Evolutionary conservation across 305 asterid species (phyloP).

Genomic region (Stenogyne calaminthoides): DNA sequence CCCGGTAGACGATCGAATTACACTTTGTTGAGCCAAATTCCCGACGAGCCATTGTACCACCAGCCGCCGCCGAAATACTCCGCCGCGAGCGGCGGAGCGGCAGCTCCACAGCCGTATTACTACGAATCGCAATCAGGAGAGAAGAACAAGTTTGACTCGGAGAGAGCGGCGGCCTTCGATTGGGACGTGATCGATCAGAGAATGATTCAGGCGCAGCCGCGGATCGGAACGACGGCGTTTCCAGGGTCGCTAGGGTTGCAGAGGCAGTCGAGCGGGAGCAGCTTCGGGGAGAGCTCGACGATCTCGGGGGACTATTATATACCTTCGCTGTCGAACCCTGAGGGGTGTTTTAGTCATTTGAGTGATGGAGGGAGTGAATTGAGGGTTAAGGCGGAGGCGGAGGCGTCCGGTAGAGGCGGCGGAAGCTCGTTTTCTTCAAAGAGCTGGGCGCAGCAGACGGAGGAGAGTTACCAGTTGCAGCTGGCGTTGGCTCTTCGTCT

Average conservation of each 20-base stretch:
- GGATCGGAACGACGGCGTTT: conserved; percentile 57
- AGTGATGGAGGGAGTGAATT: conserved; percentile 53
- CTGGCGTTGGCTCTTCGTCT: conserved; percentile 85
- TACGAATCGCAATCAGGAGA: conserved; percentile 67
- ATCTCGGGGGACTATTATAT: conserved; percentile 72
- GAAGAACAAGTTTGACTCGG: conserved; percentile 50
- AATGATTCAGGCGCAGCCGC: conserved; percentile 51
- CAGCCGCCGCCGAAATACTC: conserved; percentile 44
- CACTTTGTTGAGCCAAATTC: conserved; percentile 56
- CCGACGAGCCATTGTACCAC: conserved; percentile 57
- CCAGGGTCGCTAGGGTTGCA: conserved; percentile 59
- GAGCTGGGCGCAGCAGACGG: conserved; percentile 99
- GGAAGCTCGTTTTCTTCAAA: conserved; percentile 56
- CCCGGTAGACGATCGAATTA: conserved; percentile 73
- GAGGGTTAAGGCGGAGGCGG: conserved; percentile 50
- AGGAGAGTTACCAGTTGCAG: conserved; percentile 91
- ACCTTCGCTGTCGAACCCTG: conserved; percentile 64
- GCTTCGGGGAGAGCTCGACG: conserved; percentile 79
- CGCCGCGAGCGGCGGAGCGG: conserved; percentile 42
- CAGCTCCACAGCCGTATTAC: conserved; percentile 35
- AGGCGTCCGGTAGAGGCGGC: conserved; percentile 46
- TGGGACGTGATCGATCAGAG: conserved; percentile 74
- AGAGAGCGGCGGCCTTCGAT: conserved; percentile 51
- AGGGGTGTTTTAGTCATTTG: conserved; percentile 41
- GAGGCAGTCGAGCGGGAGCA: conserved; percentile 91